These are phyloP conservation scores for Daldinia sp. DNA, from an alignment of 2,329 filamentous ascomycete genomes.

Conservation along the genomic window DNA sequence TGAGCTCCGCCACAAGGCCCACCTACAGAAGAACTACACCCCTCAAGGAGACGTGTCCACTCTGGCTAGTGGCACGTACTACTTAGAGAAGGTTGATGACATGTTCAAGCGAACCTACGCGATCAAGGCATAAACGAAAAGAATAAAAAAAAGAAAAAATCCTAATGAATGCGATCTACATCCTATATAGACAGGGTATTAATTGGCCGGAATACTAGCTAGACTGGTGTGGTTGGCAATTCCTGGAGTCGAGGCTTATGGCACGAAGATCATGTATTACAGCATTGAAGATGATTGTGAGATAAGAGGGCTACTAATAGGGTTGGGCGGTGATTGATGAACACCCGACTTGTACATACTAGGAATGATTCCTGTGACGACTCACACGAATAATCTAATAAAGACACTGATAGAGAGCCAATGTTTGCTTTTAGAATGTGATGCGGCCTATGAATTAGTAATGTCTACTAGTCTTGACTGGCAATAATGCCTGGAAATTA, in stretches of 20 bases:
- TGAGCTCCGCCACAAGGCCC: constrained; percentile 80
- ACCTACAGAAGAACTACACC: constrained; percentile 80
- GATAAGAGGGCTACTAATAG: constrained; percentile 37
- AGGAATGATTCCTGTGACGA: constrained; percentile 33
- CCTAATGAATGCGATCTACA: constrained; percentile 34
- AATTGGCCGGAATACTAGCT: constrained; percentile 33
- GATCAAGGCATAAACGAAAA: constrained; percentile 69
- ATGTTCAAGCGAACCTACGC: constrained; percentile 86
- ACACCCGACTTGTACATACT: constrained; percentile 44
- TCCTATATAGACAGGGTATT: constrained; percentile 41
- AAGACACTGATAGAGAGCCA: constrained; percentile 33
- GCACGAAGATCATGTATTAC: constrained; percentile 38
- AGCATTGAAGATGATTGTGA: constrained; percentile 21
- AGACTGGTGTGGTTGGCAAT: constrained; percentile 34
- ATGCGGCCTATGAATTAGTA: background rate
- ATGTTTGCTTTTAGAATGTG: background rate
- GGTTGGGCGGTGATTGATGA: constrained; percentile 24
- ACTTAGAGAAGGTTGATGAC: constrained; percentile 80
- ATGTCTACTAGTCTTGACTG: no score
- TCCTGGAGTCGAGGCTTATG: constrained; percentile 38
- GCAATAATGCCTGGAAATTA: no score
- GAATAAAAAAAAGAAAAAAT: constrained; percentile 30
- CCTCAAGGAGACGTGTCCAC: constrained; percentile 74
- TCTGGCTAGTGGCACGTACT: constrained; percentile 75
- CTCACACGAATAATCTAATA: constrained; percentile 32